Evolutionary conservation across 139 green algal genomes (phyloP), one percentile per base, ranked within the genome.

Genomic region (Chlamydomonas asymmetrica): DNA sequence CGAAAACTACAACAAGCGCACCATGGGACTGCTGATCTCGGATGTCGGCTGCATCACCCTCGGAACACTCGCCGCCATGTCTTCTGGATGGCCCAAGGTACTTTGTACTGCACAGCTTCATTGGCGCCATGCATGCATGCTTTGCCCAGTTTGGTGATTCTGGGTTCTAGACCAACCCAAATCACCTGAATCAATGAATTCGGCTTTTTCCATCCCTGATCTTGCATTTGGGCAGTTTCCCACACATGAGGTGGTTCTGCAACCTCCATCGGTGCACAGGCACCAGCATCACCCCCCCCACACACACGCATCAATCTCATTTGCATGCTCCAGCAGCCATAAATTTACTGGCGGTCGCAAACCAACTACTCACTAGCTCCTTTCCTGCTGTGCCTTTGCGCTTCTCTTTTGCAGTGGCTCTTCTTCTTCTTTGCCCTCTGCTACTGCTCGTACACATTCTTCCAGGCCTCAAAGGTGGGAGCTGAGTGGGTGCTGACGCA

Each of bases 1-100:
- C 35, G 81, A 85, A 13, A 82, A 91, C n/a, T 91, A 91, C 74
- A 89, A 48, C 66, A 84, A 81, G 35, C 80, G 83, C 16, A 91
- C 85, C 8, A 92, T 92, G 85, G n/a, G 52, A 1, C 43, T 84
- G 62, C 63, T 87, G 8, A 68, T 83, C 5, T 84, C 76, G 2
- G 82, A 83, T 65, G 64, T 83, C n/a, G 76, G 76, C 41, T 73
- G 45, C 45, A 76, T 88, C 35, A 78, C 83, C 43, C 76, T 64
- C 49, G 82, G 82, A 31, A 38, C 74, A 25, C 74, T 78, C 8
- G 52, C 74, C 5, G 78, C 78, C 20, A 60, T 83, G 62, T 68
- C 16, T n/a, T 49, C 1, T 31, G 65, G 39, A n/a, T 40, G 9
- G 13, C 22, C 8, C 27, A 76, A 76, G 70, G 70, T 76, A 40